Conservation (phyloP, 345 rosid genomes). For the Camelina hispida region DNA sequence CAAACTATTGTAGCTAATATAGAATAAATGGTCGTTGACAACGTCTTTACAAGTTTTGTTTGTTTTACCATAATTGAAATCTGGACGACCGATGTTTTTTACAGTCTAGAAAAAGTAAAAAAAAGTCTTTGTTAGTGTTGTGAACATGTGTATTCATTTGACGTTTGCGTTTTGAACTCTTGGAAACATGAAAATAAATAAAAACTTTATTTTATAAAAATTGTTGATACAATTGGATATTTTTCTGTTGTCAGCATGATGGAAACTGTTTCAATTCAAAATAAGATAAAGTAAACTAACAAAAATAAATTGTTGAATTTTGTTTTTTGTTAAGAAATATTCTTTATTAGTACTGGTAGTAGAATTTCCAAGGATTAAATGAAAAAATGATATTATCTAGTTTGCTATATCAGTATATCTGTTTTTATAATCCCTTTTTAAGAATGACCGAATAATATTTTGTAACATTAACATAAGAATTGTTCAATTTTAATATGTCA, state of each 20-base stretch:
- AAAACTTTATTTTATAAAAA: neutral
- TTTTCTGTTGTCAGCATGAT: constrained; percentile 18
- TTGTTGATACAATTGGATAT: neutral
- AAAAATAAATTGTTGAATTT: neutral
- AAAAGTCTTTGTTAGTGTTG: neutral
- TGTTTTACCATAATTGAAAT: constrained; percentile 22
- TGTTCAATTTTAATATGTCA: constrained; percentile 38
- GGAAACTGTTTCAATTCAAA: neutral
- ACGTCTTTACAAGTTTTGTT: constrained; percentile 27
- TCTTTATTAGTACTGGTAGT: neutral
- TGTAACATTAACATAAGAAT: constrained; percentile 29
- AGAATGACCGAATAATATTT: constrained; percentile 10
- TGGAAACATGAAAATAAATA: neutral
- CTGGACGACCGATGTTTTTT: neutral
- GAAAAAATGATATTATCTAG: constrained; percentile 14
- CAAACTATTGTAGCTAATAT: constrained; percentile 28
- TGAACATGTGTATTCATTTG: constrained; percentile 7
- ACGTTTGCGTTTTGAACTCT: constrained; percentile 6
- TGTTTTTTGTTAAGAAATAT: neutral
- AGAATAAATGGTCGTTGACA: constrained; percentile 29
- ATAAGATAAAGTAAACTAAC: neutral
- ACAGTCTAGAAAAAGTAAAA: neutral
- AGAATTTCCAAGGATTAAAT: neutral
- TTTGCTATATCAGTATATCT: constrained; percentile 4
- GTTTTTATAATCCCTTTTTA: constrained; percentile 22